phyloP scores from a whole-genome alignment of 1,139 yeast genomes.

The Debaryomycetaceae sp. region DNA sequence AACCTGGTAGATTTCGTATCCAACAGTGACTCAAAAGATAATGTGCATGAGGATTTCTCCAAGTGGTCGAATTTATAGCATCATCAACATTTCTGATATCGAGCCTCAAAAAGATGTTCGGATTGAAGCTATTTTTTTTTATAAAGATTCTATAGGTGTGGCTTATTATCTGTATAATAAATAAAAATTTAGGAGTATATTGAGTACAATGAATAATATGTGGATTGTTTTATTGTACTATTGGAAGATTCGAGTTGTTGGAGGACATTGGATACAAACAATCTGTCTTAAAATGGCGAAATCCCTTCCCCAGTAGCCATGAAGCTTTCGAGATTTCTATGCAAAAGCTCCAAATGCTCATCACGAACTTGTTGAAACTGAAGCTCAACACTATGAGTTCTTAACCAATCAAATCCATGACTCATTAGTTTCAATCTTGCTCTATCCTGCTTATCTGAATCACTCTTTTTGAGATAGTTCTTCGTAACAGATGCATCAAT shows the following conservation, averaged over 20 bases:
- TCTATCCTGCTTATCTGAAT: constrained; percentile 1
- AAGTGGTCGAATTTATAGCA: background rate
- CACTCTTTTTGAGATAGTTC: background rate
- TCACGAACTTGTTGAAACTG: constrained; percentile 10
- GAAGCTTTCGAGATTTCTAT: constrained; percentile 1
- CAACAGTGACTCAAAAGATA: no score
- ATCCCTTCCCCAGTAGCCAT: background rate
- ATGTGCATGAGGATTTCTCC: background rate
- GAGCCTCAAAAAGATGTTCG: no score
- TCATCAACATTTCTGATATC: no score
- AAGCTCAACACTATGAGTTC: constrained; percentile 10
- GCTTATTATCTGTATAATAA: background rate
- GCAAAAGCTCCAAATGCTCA: constrained; percentile 5
- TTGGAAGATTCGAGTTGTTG: no score
- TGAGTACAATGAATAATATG: background rate
- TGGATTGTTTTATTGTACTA: background rate
- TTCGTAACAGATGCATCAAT: constrained; percentile 4
- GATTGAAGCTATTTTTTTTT: background rate
- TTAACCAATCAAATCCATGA: constrained; percentile 9
- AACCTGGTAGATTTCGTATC: background rate
- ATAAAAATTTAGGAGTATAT: no score
- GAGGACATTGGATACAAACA: background rate
- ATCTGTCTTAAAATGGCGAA: background rate
- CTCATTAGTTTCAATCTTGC: constrained; percentile 1
- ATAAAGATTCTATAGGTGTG: background rate